Evolutionary conservation across 2,329 filamentous ascomycete species (phyloP), one percentile per base, ranked within the genome.

Genomic region (Stemphylium lycopersici): DNA sequence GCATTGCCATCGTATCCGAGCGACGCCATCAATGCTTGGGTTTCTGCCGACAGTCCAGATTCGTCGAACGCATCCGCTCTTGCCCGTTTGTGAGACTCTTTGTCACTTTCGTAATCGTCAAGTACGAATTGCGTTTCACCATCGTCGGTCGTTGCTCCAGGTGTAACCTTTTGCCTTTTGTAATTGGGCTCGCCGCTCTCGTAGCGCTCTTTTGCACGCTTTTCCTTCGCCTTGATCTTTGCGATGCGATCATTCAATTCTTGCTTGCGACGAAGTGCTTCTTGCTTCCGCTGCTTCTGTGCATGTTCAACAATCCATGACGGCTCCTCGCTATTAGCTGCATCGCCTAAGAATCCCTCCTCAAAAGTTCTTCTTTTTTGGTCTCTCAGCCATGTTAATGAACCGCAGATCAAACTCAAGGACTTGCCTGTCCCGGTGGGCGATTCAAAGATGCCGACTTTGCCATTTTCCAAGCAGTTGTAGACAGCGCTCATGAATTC

Each of bases 361-460:
- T 89, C 75, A 79, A 88, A 76, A 56, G 73, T 63, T 67, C 80
- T 72, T 75, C 86, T 80, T 72, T 96, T 93, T 76, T 93, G 85
- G 52, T 90, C 85, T 42, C 93, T 87, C n/a, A 97, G 81, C 93
- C 93, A 97, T 2, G 92, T 96, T 67, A 97, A 75, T 5, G 92
- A 88, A 36, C 89, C 90, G 71, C 93, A 97, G 59, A 97, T 95
- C 24, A 97, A 81, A 61, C 93, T 96, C 39, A 97, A 77, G 1
- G 93, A 96, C 82, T 97, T 97, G 39, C 93, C 93, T 81, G 86
- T 89, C 74, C 93, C 93, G 37, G 93, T 97, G n/a, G 93, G 93
- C 40, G 91, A 96, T 71, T 97, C 93, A 40, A 97, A 87, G 38
- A 97, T 92, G 26, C 90, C 93, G 41, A 96, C 82, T 68, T 93